Percentiles rank a stretch among this genome's conserved stretches.
Conservation (phyloP, 2,329 filamentous ascomycete species). For the Gyromitra esculenta region DNA sequence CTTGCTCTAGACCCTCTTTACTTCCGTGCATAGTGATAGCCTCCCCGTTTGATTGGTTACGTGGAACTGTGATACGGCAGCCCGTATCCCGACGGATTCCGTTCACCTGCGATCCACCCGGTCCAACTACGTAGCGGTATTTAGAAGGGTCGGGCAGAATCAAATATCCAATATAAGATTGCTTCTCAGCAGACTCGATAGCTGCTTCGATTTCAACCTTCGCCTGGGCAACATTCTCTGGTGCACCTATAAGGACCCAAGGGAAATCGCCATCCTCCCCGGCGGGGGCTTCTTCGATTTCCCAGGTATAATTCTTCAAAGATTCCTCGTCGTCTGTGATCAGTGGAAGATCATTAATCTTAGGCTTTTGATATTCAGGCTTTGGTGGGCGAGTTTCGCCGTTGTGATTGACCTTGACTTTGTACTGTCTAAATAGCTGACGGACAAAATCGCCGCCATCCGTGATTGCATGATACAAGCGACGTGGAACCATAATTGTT, state of each 20-base stretch:
- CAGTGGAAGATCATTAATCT: slow-evolving; percentile 73
- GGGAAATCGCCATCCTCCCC: slow-evolving; percentile 72
- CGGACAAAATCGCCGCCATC: slow-evolving; percentile 96
- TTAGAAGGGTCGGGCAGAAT: slow-evolving; percentile 87
- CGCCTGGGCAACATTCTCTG: slow-evolving; percentile 83
- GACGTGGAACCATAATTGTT: slow-evolving; percentile 82
- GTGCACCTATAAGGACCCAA: slow-evolving; percentile 84
- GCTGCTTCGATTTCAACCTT: slow-evolving; percentile 77
- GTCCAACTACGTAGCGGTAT: slow-evolving; percentile 90
- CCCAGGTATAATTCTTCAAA: slow-evolving; percentile 81
- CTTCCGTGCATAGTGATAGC: slow-evolving; percentile 89
- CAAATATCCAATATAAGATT: slow-evolving; percentile 81
- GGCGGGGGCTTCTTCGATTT: slow-evolving; percentile 73
- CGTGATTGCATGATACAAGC: slow-evolving; percentile 82
- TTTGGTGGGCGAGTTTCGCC: slow-evolving; percentile 80
- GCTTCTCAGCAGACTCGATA: slow-evolving; percentile 75
- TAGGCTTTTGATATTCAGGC: slow-evolving; percentile 61
- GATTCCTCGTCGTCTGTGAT: slow-evolving; percentile 85
- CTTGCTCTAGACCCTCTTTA: slow-evolving; percentile 82
- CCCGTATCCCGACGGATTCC: slow-evolving; percentile 89
- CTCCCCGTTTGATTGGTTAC: slow-evolving; percentile 77
- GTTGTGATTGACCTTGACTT: slow-evolving; percentile 90
- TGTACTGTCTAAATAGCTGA: slow-evolving; percentile 82
- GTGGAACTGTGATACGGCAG: slow-evolving; percentile 92
- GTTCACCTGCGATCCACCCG: slow-evolving; percentile 90